Base-by-base conservation (phyloP, 352 stramenopile species). In the Phytophthora melonis region DNA sequence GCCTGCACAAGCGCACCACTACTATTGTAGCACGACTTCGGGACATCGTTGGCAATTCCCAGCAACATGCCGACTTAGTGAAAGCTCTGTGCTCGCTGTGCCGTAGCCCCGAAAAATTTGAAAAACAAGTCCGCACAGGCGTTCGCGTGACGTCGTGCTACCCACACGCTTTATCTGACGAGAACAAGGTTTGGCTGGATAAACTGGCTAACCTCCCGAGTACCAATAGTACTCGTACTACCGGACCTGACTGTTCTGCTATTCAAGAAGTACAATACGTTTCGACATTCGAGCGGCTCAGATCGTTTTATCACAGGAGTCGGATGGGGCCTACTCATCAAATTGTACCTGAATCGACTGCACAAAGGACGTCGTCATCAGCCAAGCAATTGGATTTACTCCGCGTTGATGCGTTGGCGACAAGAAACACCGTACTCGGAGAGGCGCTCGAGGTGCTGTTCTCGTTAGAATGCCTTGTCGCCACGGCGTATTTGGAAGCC, bases 401-500 rank as follows among this genome's bases (percentile, higher is more conserved):
- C 6, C 9, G 6, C 9, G 9, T 23, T 14, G 8, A 54, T 19
- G 18, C 41, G 41, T 21, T 50, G 5, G 18, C 47, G 14, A 27
- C 6, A 16, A 27, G 47, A 54, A 54, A 6, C 47, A 54, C 11
- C 14, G n/a, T 50, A 36, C 52, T 53, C 39, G 1, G 34, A 60
- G 36, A 59, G 23, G 7, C 62, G 14, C 41, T 68, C 32, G 50
- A 68, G 53, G 25, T 25, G 23, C 63, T 85, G 19, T 83, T 83
- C 62, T 72, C 77, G 4, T 70, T 61, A 16, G 73, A 83, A 45
- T 87, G 77, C 11, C 36, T 80, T 16, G 61, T 83, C 5, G 47
- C 81, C 5, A 67, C 70, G 36, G 74, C 84, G 55, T 82, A 82
- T 30, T 66, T 83, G 66, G 72, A 87, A 63, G 64, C 41, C 18